Conservation (phyloP, 148 eudicot genomes). For the Vaccinium corymbosum region DNA sequence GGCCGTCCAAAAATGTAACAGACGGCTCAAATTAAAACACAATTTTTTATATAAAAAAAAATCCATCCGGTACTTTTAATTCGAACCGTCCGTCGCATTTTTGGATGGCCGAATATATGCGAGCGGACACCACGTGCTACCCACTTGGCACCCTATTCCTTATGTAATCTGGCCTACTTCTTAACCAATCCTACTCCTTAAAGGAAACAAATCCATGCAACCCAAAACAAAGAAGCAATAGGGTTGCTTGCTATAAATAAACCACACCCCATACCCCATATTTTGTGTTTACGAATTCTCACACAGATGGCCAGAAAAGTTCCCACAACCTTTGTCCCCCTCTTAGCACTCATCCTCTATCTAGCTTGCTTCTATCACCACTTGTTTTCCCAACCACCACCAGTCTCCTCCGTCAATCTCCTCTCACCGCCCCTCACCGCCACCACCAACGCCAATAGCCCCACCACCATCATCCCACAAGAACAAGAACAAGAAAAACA, state of each 20-base stretch:
- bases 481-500: not conserved
- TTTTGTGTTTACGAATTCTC: not conserved
- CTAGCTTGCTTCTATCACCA: slow-evolving; percentile 23
- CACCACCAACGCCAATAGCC: slow-evolving; percentile 11
- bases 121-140: too few species aligned
- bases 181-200: too few species aligned
- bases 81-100: too few species aligned
- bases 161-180: too few species aligned
- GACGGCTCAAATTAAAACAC: too few species aligned
- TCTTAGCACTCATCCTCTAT: slow-evolving; percentile 15
- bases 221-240: too few species aligned
- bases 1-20: not conserved
- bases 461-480: slow-evolving; percentile 2
- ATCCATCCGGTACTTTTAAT: too few species aligned
- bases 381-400: not conserved
- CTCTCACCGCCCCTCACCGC: not conserved
- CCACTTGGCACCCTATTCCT: too few species aligned
- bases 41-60: too few species aligned
- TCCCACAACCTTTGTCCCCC: slow-evolving; percentile 21
- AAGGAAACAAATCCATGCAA: too few species aligned
- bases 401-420: not conserved
- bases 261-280: not conserved
- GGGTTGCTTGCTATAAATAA: not conserved
- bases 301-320: slow-evolving; percentile 25
- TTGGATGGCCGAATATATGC: too few species aligned